These are phyloP conservation scores for Filobasidium floriforme DNA, from an alignment of 768 basidiomycete genomes.

Conservation along the genomic window DNA sequence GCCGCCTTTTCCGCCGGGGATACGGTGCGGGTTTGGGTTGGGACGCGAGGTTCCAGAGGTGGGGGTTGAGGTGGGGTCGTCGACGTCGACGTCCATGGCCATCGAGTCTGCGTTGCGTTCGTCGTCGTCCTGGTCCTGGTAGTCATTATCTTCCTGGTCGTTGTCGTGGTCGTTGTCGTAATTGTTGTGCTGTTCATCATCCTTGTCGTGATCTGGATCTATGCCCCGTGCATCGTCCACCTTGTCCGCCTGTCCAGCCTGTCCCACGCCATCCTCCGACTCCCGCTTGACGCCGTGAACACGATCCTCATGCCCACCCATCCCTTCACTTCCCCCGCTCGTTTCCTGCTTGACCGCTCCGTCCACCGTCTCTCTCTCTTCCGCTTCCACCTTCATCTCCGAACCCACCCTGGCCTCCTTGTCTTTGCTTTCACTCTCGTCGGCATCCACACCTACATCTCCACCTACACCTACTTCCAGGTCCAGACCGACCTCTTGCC, in stretches of 20 bases:
- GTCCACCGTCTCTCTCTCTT: no score
- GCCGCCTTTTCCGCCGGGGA: slow-evolving; percentile 30
- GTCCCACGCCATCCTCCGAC: neutral
- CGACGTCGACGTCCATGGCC: neutral
- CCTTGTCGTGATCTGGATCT: neutral
- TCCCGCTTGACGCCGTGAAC: neutral
- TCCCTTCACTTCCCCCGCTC: neutral
- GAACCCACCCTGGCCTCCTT: no score
- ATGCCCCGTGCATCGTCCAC: neutral
- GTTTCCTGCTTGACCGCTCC: no score
- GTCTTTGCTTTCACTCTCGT: no score
- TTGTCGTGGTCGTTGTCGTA: slow-evolving; percentile 3
- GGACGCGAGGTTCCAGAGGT: neutral
- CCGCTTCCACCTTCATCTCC: neutral
- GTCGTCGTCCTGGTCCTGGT: neutral
- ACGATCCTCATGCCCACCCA: neutral
- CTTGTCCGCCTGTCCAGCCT: neutral
- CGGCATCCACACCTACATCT: no score
- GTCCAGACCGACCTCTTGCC: no score
- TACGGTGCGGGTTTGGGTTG: slow-evolving; percentile 4
- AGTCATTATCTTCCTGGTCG: neutral
- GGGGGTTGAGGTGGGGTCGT: neutral
- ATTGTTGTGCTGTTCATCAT: neutral
- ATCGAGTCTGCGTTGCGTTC: neutral
- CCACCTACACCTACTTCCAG: no score